Base-by-base conservation (phyloP, 1,284 basidiomycete species). In the Bondarzewia mesenterica region DNA sequence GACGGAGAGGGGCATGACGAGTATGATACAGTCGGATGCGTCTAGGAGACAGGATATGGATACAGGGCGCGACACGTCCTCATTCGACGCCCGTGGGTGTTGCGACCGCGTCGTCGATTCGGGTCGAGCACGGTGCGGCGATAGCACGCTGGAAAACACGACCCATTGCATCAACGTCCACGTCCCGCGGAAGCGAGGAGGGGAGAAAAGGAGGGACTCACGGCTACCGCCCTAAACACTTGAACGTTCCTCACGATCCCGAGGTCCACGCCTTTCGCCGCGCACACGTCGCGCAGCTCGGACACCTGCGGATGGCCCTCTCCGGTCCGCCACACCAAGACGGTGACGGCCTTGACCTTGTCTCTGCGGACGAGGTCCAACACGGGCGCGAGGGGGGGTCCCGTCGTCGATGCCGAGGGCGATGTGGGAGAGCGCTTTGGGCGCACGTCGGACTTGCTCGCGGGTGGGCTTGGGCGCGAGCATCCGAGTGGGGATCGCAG, bases 401-500 rank as follows among this genome's bases (percentile, higher is more conserved):
- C 21, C 21, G 4, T 22, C 38, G 20, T 40, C 38, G 16, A 40
- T 22, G 21, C 38, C 38, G 4, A 40, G 38, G 20, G 38, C 38
- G 38, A 40, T 40, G 38, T 18, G 16, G 10, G n/a, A 18, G 10
- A 40, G 21, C n/a, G 10, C 38, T 10, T 18, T 22, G 7, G n/a
- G 16, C 38, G n/a, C 21, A 16, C 38, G n/a, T 3, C 38, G n/a
- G 38, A 40, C 54, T 60, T 90, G 38, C 67, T 87, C 20, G 77
- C 80, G 0, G 80, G 79, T 16, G 78, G 82, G 2, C 66, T 85
- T 40, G 70, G 74, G 14, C 72, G 80, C 40, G 72, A 73, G n/a
- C 69, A 72, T 48, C 63, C 61, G 15, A 56, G 63, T 2, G 81
- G 82, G 52, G 41, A 27, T 8, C 71, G 72, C 44, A 70, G 77